These are phyloP conservation scores for Podaxis sp. DNA, from an alignment of 768 basidiomycete species.

Conservation along the genomic window DNA sequence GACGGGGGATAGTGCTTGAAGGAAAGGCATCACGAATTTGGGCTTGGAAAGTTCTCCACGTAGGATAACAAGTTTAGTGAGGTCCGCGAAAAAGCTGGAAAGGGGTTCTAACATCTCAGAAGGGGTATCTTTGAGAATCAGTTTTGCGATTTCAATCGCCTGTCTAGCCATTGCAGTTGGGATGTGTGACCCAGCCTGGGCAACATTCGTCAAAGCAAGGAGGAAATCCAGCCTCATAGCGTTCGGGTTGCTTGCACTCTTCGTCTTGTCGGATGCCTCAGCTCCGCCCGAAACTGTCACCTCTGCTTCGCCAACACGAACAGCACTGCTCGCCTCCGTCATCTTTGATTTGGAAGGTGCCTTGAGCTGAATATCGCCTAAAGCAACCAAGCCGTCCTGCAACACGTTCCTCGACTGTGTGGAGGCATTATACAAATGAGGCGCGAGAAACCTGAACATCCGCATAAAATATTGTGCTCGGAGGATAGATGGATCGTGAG, in stretches of 20 bases:
- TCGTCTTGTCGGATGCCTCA: slow-evolving; percentile 36
- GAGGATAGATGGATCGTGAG: slow-evolving; percentile 61
- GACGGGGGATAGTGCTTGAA: slow-evolving; percentile 53
- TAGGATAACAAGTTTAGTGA: slow-evolving; percentile 44
- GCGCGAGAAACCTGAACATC: slow-evolving; percentile 52
- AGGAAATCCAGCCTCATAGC: slow-evolving; percentile 67
- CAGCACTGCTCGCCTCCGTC: slow-evolving; percentile 28
- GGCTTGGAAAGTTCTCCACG: slow-evolving; percentile 37
- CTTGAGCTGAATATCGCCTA: slow-evolving; percentile 52
- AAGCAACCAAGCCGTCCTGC: slow-evolving; percentile 64
- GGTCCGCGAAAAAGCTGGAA: slow-evolving; percentile 50
- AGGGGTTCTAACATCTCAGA: slow-evolving; percentile 32
- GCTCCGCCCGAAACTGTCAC: slow-evolving; percentile 26
- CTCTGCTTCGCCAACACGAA: slow-evolving; percentile 23
- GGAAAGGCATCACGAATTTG: slow-evolving; percentile 47
- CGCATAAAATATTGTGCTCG: slow-evolving; percentile 70
- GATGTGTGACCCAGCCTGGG: slow-evolving; percentile 45
- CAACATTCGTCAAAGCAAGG: slow-evolving; percentile 44
- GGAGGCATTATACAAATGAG: slow-evolving; percentile 55
- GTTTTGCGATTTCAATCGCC: slow-evolving; percentile 50
- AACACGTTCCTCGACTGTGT: slow-evolving; percentile 48
- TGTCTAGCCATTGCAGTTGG: slow-evolving; percentile 33
- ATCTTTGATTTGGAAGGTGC: slow-evolving; percentile 39
- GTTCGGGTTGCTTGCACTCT: slow-evolving; percentile 46
- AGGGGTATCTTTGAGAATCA: slow-evolving; percentile 50